Percentiles rank a stretch among this genome's conserved stretches.
Evolutionary conservation across 495 filamentous ascomycete species (phyloP).

Genomic region (Penicillium chermesinum): DNA sequence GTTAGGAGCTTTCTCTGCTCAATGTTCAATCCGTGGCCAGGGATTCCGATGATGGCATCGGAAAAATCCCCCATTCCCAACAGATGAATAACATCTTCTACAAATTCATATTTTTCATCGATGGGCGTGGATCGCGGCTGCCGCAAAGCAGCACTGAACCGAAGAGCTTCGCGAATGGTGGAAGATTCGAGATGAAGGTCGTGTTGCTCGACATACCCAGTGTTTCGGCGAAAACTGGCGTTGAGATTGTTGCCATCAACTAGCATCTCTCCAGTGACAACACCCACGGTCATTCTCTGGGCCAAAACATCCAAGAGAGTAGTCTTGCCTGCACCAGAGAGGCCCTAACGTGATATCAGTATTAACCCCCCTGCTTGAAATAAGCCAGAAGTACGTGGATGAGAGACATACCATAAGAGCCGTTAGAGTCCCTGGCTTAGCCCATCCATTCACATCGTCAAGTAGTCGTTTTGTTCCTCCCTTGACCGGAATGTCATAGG

Average conservation of each 20-base stretch:
- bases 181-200: slow-evolving; percentile 80
- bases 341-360: too few species aligned
- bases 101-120: slow-evolving; percentile 82
- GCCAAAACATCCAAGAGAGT: slow-evolving; percentile 44
- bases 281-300: slow-evolving; percentile 44
- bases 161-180: slow-evolving; percentile 74
- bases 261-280: slow-evolving; percentile 47
- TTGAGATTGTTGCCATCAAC: slow-evolving; percentile 54
- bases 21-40: slow-evolving; percentile 64
- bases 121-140: slow-evolving; percentile 65
- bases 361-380: too few species aligned
- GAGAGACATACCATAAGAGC: too few species aligned
- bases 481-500: slow-evolving; percentile 61
- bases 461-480: slow-evolving; percentile 53
- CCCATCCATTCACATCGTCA: slow-evolving; percentile 59
- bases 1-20: slow-evolving; percentile 81
- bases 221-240: slow-evolving; percentile 80
- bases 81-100: slow-evolving; percentile 88
- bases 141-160: slow-evolving; percentile 76
- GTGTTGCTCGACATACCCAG: slow-evolving; percentile 90
- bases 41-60: slow-evolving; percentile 85
- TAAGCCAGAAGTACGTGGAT: too few species aligned
- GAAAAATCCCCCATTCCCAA: slow-evolving; percentile 80
- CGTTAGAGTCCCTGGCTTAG: slow-evolving; percentile 63
- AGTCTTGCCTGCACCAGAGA: slow-evolving; percentile 56